phyloP scores from a whole-genome alignment of 2,329 filamentous ascomycete species.

The Aspergillus niger region DNA sequence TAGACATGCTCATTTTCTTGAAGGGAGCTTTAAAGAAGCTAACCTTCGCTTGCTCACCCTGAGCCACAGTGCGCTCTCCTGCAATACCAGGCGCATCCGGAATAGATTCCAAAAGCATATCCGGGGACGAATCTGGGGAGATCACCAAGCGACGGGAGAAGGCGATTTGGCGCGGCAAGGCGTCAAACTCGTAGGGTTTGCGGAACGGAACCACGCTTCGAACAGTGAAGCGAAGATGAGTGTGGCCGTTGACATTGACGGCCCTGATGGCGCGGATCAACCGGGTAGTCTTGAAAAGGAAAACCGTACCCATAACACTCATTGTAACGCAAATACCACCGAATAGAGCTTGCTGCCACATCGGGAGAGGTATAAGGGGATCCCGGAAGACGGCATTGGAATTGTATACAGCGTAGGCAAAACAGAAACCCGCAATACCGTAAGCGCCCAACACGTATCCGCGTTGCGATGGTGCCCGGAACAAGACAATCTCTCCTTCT shows the following conservation, averaged over 20 bases:
- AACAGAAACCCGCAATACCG: conserved; percentile 56
- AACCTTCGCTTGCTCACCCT: conserved; percentile 16
- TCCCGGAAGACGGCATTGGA: conserved; percentile 54
- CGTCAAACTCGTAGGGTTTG: conserved; percentile 38
- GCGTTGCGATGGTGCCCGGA: conserved; percentile 65
- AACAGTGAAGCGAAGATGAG: conserved; percentile 39
- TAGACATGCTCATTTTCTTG: conserved; percentile 30
- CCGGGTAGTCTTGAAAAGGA: conserved; percentile 59
- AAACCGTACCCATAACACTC: conserved; percentile 61
- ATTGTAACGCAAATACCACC: conserved; percentile 62
- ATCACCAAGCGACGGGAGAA: conserved; percentile 38
- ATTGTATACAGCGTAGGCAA: conserved; percentile 55
- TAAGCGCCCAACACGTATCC: conserved; percentile 65
- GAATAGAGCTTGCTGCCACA: conserved; percentile 62
- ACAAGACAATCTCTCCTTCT: conserved; percentile 61
- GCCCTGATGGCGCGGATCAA: conserved; percentile 62
- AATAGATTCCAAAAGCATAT: conserved; percentile 18
- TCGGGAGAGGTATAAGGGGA: conserved; percentile 54
- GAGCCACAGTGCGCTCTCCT: conserved; percentile 7
- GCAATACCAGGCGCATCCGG: conserved; percentile 10
- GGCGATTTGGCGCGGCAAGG: conserved; percentile 36
- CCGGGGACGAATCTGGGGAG: conserved; percentile 25
- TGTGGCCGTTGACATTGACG: conserved; percentile 40
- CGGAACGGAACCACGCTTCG: conserved; percentile 42
- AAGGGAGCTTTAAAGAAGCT: conserved; percentile 39